Base-by-base conservation (phyloP, 2,329 filamentous ascomycete species). In the Aspergillus caelatus region DNA sequence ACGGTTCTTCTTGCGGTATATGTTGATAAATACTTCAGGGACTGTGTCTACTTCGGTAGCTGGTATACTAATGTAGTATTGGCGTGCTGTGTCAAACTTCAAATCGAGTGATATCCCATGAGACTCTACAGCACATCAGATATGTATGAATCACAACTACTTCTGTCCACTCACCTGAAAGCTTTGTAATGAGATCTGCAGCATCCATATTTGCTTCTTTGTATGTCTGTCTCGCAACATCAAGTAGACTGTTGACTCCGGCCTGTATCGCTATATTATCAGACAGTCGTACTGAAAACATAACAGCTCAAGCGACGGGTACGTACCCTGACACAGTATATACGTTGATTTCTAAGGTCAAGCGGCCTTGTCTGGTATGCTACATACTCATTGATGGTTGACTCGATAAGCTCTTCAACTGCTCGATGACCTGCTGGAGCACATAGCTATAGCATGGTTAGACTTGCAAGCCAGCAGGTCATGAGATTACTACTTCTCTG, bases 161-260 rank as follows among this genome's bases (percentile, higher is more conserved):
- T 23, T 8, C 11, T 10, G 12, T 8, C 11, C 11, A 32, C 80
- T 61, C 76, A 91, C 92, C 83, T 65, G 86, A 86, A 12, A 97
- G 77, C 19, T 88, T 84, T 26, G 86, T 83, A 3, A 94, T 83
- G 74, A 94, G 87, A 58, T 90, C 84, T 68, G 90, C 86, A 4
- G 92, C 87, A 75, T 97, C 92, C 56, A 90, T 86, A 6, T 89
- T 95, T 1, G 91, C 88, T 75, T 98, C 94, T 70, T 95, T 96
- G 79, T 95, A 97, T 0, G 92, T 93, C 71, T 93, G 90, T 6
- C 94, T 87, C 39, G 93, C 92, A 43, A 97, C 91, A 77, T 97
- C 94, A 4, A 98, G 86, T 62, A 97, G 85, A 2, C 92, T 92
- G 70, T 92, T 93, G 48, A 95, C 88, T 0, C 92, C 92, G 53